Evolutionary conservation across 1,284 basidiomycete species (phyloP).

Genomic region (Agaricales sp.): DNA sequence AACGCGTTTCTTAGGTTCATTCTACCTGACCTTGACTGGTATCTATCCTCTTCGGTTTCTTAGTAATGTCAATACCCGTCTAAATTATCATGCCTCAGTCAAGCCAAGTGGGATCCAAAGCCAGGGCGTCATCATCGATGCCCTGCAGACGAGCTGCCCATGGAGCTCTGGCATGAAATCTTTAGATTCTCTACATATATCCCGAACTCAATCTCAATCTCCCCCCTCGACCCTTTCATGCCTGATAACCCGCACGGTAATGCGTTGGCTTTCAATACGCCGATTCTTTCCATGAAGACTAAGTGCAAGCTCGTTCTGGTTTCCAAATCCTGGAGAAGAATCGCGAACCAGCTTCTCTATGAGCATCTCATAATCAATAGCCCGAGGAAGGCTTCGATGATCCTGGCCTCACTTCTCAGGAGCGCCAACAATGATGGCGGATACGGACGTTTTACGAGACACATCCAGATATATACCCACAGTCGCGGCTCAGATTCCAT

Average conservation of each 20-base stretch:
- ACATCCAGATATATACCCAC: slow-evolving; percentile 32
- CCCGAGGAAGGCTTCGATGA: slow-evolving; percentile 22
- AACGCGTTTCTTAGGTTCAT: neutral
- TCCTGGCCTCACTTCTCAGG: slow-evolving; percentile 23
- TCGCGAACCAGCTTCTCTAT: slow-evolving; percentile 35
- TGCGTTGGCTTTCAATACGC: slow-evolving; percentile 29
- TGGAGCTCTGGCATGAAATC: slow-evolving; percentile 47
- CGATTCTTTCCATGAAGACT: slow-evolving; percentile 29
- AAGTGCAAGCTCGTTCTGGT: slow-evolving; percentile 39
- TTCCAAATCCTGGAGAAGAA: slow-evolving; percentile 35
- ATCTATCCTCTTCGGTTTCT: neutral
- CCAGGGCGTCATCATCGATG: neutral
- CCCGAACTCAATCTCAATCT: slow-evolving; percentile 25
- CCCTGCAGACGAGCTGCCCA: slow-evolving; percentile 26
- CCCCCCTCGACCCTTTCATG: slow-evolving; percentile 30
- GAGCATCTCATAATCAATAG: slow-evolving; percentile 35
- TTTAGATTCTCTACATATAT: slow-evolving; percentile 45
- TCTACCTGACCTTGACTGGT: neutral
- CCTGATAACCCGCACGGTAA: slow-evolving; percentile 24
- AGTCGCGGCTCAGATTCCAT: slow-evolving; percentile 24
- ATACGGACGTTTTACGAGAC: slow-evolving; percentile 31
- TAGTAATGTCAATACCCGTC: neutral
- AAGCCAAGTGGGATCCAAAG: neutral
- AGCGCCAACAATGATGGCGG: slow-evolving; percentile 9
- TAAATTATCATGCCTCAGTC: neutral